Percentiles rank a stretch among this genome's conserved stretches.
phyloP scores from a whole-genome alignment of 2,329 filamentous ascomycete genomes.

The Coniochaeta hoffmannii region DNA sequence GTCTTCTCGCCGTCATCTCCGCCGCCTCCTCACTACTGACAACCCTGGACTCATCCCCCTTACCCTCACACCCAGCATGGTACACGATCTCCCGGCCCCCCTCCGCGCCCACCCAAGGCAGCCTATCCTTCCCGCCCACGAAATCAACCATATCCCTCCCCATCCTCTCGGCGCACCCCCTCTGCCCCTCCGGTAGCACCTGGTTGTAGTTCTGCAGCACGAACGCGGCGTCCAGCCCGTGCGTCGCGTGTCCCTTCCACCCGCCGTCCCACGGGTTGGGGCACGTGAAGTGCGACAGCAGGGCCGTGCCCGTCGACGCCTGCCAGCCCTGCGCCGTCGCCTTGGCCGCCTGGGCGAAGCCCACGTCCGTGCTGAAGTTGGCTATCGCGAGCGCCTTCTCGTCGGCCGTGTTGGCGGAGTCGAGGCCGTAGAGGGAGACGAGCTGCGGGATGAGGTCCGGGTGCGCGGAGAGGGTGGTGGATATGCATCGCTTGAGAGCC shows the following conservation, averaged over 20 bases:
- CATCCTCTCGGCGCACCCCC: conserved; percentile 21
- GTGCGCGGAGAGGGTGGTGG: neutral
- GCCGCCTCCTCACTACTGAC: neutral
- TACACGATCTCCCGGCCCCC: conserved; percentile 6
- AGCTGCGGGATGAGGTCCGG: neutral
- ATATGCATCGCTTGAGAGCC: neutral
- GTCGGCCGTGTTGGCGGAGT: neutral
- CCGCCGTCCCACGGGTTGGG: conserved; percentile 37
- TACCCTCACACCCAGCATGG: conserved; percentile 4
- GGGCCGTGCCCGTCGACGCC: neutral
- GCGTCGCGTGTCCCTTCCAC: conserved; percentile 30
- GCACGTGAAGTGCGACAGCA: conserved; percentile 32
- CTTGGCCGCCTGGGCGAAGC: conserved; percentile 2
- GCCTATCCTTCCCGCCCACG: conserved; percentile 19
- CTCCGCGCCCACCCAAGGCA: neutral
- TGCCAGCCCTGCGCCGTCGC: neutral
- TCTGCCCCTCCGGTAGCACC: conserved; percentile 24
- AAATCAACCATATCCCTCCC: conserved; percentile 30
- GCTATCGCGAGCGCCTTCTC: neutral
- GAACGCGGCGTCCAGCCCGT: conserved; percentile 36
- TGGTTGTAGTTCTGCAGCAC: conserved; percentile 38
- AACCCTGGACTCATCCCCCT: conserved; percentile 3
- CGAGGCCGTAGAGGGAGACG: conserved; percentile 1
- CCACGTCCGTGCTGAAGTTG: conserved; percentile 1
- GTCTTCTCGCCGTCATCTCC: conserved; percentile 1